Evolutionary conservation across 768 basidiomycete species (phyloP).

Genomic region (Lyophyllum semitale): DNA sequence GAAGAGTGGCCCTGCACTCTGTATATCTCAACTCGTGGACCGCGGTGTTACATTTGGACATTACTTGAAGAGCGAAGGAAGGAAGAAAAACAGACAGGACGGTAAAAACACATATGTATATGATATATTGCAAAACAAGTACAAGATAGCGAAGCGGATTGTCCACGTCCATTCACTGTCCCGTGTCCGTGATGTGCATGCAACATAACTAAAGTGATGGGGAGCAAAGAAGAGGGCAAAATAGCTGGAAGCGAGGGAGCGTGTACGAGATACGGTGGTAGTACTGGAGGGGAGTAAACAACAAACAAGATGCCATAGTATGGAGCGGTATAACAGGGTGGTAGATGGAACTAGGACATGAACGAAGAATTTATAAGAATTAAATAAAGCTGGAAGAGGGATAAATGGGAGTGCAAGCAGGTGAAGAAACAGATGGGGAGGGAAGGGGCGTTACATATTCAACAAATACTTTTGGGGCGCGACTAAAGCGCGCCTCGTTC

Average conservation of each 20-base stretch:
- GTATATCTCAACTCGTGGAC: no score
- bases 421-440: slow-evolving; percentile 19
- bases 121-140: slow-evolving; percentile 34
- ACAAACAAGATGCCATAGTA: not conserved
- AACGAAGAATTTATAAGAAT: not conserved
- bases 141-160: slow-evolving; percentile 52
- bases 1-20: no score
- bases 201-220: slow-evolving; percentile 9
- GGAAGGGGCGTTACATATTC: slow-evolving; percentile 1
- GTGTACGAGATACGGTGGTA: slow-evolving; percentile 15
- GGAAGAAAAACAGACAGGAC: not conserved
- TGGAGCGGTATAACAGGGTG: not conserved
- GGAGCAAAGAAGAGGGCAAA: not conserved
- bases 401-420: slow-evolving; percentile 12
- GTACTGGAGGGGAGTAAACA: slow-evolving; percentile 2
- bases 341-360: not conserved
- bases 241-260: slow-evolving; percentile 7
- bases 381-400: slow-evolving; percentile 5
- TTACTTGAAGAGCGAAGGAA: not conserved
- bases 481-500: not conserved
- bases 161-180: slow-evolving; percentile 62
- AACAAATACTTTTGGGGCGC: not conserved
- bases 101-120: slow-evolving; percentile 9
- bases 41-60: no score
- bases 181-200: slow-evolving; percentile 38